phyloP scores from a whole-genome alignment of 2,329 filamentous ascomycete species.

The Colletotrichum echinochloae region DNA sequence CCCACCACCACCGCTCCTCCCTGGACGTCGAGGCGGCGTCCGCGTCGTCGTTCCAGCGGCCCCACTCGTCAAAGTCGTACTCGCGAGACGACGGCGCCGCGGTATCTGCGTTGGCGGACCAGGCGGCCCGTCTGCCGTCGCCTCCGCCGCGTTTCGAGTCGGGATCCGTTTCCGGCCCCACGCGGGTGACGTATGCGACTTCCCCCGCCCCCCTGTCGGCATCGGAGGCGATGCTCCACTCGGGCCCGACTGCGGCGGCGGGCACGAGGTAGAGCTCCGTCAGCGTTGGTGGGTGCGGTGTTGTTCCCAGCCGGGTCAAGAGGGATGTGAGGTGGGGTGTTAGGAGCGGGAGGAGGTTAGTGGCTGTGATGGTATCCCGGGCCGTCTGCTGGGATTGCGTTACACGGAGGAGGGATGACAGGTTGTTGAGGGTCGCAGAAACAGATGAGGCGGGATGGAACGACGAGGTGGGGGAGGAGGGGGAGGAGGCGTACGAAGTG shows the following conservation, averaged over 20 bases:
- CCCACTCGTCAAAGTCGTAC: constrained; percentile 59
- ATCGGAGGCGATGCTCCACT: constrained; percentile 52
- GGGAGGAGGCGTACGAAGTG: constrained; percentile 38
- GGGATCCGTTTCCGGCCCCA: constrained; percentile 38
- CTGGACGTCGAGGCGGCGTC: not conserved
- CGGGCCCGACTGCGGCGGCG: constrained; percentile 51
- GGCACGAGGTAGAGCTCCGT: constrained; percentile 62
- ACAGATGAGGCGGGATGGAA: constrained; percentile 47
- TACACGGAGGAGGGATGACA: constrained; percentile 53
- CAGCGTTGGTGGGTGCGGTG: constrained; percentile 48
- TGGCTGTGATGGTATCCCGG: constrained; percentile 48
- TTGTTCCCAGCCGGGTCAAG: constrained; percentile 52
- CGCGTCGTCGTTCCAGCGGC: constrained; percentile 48
- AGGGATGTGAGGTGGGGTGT: constrained; percentile 57
- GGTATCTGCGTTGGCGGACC: not conserved
- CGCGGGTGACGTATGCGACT: constrained; percentile 49
- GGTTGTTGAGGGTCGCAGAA: constrained; percentile 45
- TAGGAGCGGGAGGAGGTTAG: constrained; percentile 52
- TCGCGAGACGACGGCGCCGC: constrained; percentile 3
- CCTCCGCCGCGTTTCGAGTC: constrained; percentile 13
- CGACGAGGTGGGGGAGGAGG: constrained; percentile 43
- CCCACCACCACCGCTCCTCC: constrained; percentile 55
- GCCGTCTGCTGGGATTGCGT: constrained; percentile 51
- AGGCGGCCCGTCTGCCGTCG: constrained; percentile 28
- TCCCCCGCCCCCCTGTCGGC: constrained; percentile 48